Base-by-base conservation (phyloP, 2,329 filamentous ascomycete species). In the Cercospora sojina region DNA sequence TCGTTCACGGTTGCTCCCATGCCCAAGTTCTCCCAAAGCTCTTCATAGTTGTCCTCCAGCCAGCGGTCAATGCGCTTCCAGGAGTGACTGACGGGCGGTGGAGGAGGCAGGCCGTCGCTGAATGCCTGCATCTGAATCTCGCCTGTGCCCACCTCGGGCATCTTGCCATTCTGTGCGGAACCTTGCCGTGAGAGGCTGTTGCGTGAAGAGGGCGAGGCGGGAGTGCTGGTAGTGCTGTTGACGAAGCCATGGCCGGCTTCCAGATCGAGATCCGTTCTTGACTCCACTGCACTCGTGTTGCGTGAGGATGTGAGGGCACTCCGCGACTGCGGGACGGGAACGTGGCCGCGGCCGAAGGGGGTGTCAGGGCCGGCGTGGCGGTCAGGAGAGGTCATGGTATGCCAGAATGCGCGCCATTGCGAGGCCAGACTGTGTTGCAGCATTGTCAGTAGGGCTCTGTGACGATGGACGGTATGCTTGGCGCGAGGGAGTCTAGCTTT, bases 41-140 rank as follows among this genome's bases (percentile, higher is more conserved):
- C 95, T 67, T 92, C 91, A 79, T 97, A 99, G 80, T 98, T 92
- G 69, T 95, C 91, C 75, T 98, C 95, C 64, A 91, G 86, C 95
- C 95, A 99, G 47, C 86, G 85, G 78, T 98, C 94, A 76, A 99
- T 97, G 79, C 93, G 91, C 77, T 86, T 89, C 95, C 95, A 99
- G 13, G 94, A 96, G 81, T 97, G 93, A 58, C 83, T 79, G 43
- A 96, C 89, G 6, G 95, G 93, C 2, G 95, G 95, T 7, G 95
- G 88, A 2, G 95, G 95, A 2, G 95, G 93, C 25, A 92, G 86
- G 64, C 95, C 95, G 72, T 97, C 93, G 75, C 90, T 88, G 81
- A 99, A 99, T 69, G 91, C 91, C 81, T 97, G 95, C 92, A 99
- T 95, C 73, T 91, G 94, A 69, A 99, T 97, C 79, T 97, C 94